Evolutionary conservation across 2,329 filamentous ascomycete genomes (phyloP), one percentile per base, ranked within the genome.

Genomic region (Fusarium tjaetaba): DNA sequence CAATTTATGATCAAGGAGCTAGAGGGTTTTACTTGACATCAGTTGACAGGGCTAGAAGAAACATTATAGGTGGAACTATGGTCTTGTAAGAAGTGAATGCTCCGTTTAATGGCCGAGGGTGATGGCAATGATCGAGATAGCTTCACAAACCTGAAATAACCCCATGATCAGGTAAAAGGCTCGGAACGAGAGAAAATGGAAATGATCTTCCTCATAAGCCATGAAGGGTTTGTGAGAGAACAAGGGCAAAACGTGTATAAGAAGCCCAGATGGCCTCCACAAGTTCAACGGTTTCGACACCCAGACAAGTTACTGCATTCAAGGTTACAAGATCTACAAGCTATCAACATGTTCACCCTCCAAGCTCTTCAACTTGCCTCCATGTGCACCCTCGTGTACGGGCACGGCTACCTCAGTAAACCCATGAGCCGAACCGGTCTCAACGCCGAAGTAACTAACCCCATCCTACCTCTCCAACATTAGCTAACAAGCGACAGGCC

Each of bases 401-500:
- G 63, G 4, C 72, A 74, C 18, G 71, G 72, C 11, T 74, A 74
- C 24, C 71, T 74, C 1, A 74, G 67, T 14, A 38, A 74, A 20
- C 71, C 72, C 4, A 74, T 71, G 53, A 74, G 70, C 28, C 71
- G 71, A 26, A 74, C 72, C 4, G 71, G 72, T n/a, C 68, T 74
- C 20, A 73, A 73, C 16, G 63, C 68, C 2, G 24, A 74, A 56
- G 71, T 74, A 36, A 30, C 1, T 1, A 11, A 0, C 3, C 30
- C 7, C 18, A 22, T 36, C 1, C 9, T 2, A 0, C 22, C n/a
- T 34, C 3, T 15, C 11, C 3, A 11, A 5, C 9, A 2, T 3
- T 2, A 4, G 0, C 18, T 74, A 32, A 41, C 3, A 62, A 38
- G 61, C 34, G 26, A 26, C 0, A 87, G 86, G 80, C 84, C 34